Conservation (phyloP, 176 grass and related monocot species). For the Urochloa ruziziensis region DNA sequence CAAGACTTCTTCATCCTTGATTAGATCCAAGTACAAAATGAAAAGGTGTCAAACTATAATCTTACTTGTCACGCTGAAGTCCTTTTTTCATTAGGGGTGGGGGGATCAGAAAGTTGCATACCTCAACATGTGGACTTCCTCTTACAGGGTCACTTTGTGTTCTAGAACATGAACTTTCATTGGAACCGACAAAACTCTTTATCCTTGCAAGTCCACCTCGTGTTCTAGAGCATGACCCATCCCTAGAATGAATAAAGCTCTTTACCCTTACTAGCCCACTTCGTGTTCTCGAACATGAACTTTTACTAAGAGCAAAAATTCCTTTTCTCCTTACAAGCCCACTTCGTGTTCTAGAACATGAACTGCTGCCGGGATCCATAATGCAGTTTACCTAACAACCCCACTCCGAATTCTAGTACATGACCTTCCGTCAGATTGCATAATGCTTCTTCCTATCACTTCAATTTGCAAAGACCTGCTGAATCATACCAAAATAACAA, state of each 20-base stretch:
- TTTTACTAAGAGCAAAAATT: background rate
- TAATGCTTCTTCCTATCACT: background rate
- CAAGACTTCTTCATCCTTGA: background rate
- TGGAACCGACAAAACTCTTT: background rate
- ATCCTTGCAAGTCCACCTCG: conserved; percentile 29
- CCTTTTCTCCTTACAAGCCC: conserved; percentile 19
- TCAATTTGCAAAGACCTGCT: conserved; percentile 21
- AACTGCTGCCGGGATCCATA: conserved; percentile 17
- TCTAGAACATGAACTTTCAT: conserved; percentile 1
- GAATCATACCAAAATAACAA: conserved; percentile 21
- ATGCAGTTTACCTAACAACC: background rate
- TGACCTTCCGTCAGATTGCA: background rate
- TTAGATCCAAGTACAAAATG: background rate
- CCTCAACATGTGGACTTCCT: background rate
- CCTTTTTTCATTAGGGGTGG: background rate
- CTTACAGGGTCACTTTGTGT: conserved; percentile 23
- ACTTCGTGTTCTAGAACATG: conserved; percentile 32
- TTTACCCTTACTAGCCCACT: conserved; percentile 38
- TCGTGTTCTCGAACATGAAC: conserved; percentile 28
- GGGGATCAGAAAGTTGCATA: background rate
- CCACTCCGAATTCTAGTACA: background rate
- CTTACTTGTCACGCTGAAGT: no score
- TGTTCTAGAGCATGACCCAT: conserved; percentile 29
- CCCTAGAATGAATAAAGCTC: conserved; percentile 2
- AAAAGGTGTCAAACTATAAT: background rate